These are phyloP conservation scores for Rhodotorula mucilaginosa DNA, from an alignment of 1,284 basidiomycete species.

Conservation along the genomic window DNA sequence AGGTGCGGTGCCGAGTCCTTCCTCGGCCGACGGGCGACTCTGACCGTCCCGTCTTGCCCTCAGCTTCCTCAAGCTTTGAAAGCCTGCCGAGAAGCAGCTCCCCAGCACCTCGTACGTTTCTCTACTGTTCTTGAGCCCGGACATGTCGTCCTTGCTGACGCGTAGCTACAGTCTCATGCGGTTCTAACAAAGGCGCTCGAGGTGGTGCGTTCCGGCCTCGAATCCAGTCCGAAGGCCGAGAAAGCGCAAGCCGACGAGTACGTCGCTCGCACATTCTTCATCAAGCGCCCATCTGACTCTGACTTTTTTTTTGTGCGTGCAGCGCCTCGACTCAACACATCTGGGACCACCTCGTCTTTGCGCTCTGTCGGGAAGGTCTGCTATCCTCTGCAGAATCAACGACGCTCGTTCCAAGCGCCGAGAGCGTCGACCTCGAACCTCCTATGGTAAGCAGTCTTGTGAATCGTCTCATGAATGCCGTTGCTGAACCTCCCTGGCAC, in stretches of 20 bases:
- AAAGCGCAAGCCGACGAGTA: conserved; percentile 21
- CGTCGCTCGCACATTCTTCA: not conserved
- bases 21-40: no score
- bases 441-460: not conserved
- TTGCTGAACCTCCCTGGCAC: not conserved
- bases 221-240: not conserved
- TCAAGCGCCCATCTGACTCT: no score
- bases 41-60: not conserved
- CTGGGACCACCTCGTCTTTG: conserved; percentile 15
- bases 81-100: not conserved
- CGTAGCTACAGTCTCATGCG: not conserved
- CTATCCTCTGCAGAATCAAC: conserved; percentile 9
- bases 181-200: not conserved
- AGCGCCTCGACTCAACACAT: not conserved
- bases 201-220: not conserved
- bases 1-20: not conserved
- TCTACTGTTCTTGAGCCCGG: not conserved
- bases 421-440: conserved; percentile 2
- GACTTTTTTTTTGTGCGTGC: not conserved
- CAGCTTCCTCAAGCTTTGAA: not conserved
- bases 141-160: not conserved
- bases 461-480: not conserved
- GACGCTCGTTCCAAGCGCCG: not conserved
- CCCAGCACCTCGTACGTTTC: not conserved
- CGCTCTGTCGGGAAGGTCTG: conserved; percentile 12